Conservation (phyloP, 805 yeast genomes). For the Saturnispora quitensis region DNA sequence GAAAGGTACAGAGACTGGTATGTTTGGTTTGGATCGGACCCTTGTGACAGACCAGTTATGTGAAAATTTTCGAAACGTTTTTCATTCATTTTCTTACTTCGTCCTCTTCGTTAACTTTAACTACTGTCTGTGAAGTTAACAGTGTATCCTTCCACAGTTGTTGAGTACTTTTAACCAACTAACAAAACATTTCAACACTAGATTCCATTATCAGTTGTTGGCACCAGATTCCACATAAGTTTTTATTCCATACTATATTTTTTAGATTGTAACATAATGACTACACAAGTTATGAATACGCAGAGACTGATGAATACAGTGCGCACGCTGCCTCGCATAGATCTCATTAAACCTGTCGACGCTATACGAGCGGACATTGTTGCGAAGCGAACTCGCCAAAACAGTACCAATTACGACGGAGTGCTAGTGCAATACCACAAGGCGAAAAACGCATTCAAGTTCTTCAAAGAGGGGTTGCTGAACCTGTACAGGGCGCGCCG, state of each 20-base stretch:
- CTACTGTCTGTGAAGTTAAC: background rate
- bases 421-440: slow-evolving; percentile 14
- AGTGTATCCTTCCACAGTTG: background rate
- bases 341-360: slow-evolving; percentile 13
- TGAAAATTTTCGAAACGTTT: background rate
- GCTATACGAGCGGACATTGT: slow-evolving; percentile 6
- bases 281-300: slow-evolving; percentile 6
- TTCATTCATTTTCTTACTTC: background rate
- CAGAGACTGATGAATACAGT: slow-evolving; percentile 4
- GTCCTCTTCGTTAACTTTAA: background rate
- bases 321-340: slow-evolving; percentile 16
- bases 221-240: background rate
- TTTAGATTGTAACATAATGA: background rate
- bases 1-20: slow-evolving; percentile 50
- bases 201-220: no score
- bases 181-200: no score
- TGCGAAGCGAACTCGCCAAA: slow-evolving; percentile 6
- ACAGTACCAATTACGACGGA: slow-evolving; percentile 1
- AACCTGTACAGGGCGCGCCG: slow-evolving; percentile 43
- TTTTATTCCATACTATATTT: background rate
- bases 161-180: no score
- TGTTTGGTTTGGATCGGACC: slow-evolving; percentile 59
- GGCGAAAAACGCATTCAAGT: slow-evolving; percentile 27
- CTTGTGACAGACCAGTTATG: slow-evolving; percentile 39
- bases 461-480: slow-evolving; percentile 50